A percentile compares a stretch with the other conserved stretches of the same genome.
These are phyloP conservation scores for Rachicladosporium sp. DNA, from an alignment of 2,329 filamentous ascomycete genomes.

Conservation along the genomic window DNA sequence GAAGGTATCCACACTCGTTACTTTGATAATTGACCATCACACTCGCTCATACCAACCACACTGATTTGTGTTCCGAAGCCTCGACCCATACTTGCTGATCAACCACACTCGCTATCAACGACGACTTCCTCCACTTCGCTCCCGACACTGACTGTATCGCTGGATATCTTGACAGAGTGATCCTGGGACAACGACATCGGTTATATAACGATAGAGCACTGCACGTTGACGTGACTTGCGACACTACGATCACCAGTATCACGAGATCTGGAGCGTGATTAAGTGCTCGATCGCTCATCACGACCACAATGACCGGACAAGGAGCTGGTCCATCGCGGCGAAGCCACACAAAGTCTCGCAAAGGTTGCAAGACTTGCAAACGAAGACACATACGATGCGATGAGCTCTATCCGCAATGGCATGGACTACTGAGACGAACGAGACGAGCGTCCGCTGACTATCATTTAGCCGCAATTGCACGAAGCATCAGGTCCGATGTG, in stretches of 20 bases:
- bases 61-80: no score
- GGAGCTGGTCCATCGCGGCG: conserved; percentile 81
- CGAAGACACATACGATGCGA: conserved; percentile 94
- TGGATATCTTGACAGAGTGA: not conserved
- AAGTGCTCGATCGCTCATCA: not conserved
- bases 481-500: conserved; percentile 96
- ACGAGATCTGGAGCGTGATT: no score
- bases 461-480: conserved; percentile 78
- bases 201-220: not conserved
- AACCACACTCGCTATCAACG: not conserved
- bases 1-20: no score
- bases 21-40: no score
- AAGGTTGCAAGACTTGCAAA: conserved; percentile 97
- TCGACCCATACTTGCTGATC: no score
- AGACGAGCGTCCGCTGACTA: not conserved
- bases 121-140: not conserved
- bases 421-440: conserved; percentile 19
- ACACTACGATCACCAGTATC: not conserved
- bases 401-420: conserved; percentile 97
- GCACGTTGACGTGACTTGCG: not conserved
- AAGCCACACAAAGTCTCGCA: conserved; percentile 97
- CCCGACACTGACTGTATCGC: not conserved
- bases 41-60: no score
- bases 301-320: conserved; percentile 64
- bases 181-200: conserved; percentile 1